These are phyloP conservation scores for Mycena epipterygia DNA, from an alignment of 768 basidiomycete species.

Conservation along the genomic window DNA sequence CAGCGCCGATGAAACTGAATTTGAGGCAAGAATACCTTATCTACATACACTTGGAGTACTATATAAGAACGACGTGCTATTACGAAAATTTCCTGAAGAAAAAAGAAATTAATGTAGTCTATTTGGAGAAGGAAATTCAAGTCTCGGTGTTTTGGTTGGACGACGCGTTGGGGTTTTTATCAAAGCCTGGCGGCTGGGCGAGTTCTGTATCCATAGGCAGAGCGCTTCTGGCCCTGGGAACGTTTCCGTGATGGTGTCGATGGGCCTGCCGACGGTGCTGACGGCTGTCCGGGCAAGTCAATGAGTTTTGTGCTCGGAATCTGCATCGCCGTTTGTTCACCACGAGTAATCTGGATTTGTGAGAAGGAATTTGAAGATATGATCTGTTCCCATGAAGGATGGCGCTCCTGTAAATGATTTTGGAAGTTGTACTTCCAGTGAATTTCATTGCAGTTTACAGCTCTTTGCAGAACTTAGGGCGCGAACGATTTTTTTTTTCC, in stretches of 20 bases:
- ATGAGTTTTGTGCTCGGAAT: neutral
- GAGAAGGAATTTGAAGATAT: neutral
- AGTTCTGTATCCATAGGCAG: neutral
- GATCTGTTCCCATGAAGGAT: neutral
- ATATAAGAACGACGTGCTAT: too few relatives aligned
- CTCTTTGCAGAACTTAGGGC: too few relatives aligned
- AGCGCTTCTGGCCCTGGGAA: neutral
- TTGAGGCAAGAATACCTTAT: too few relatives aligned
- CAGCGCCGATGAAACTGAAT: too few relatives aligned
- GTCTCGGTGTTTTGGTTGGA: neutral
- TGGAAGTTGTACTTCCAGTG: neutral
- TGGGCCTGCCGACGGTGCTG: neutral
- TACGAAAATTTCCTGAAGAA: too few relatives aligned
- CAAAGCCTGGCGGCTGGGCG: neutral
- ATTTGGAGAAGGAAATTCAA: too few relatives aligned
- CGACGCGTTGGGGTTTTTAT: neutral
- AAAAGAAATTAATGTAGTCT: too few relatives aligned
- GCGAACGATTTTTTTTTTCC: too few relatives aligned
- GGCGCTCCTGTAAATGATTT: neutral
- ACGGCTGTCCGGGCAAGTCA: neutral
- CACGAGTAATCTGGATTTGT: neutral
- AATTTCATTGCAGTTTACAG: neutral
- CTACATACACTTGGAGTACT: too few relatives aligned
- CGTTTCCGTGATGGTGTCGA: neutral
- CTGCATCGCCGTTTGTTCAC: neutral